Evolutionary conservation across 1,284 basidiomycete genomes (phyloP), one percentile per base, ranked within the genome.

Genomic region (Leucoagaricus sp.): DNA sequence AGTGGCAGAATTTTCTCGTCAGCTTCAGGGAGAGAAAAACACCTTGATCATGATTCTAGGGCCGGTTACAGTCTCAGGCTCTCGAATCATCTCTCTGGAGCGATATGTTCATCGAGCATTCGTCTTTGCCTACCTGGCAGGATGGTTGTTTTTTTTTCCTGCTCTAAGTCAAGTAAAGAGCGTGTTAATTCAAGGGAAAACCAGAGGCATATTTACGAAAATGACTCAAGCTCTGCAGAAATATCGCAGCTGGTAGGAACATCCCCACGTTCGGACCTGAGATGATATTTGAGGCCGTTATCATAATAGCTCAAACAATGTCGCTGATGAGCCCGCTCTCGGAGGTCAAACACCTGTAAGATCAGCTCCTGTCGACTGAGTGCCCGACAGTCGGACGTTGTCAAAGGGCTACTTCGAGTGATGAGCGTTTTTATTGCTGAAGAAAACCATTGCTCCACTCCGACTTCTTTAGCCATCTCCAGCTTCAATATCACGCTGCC

Each of bases 311-410:
- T 23, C n/a, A n/a, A n/a, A n/a, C n/a, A n/a, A 19, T 59, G 7
- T 13, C 45, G 45, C 13, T 10, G 17, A 23, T 54, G 53, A 9
- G 9, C 33, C 23, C 53, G 53, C 10, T 55, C 53, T 25, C 53
- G 44, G 25, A 55, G 53, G 25, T 55, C 53, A 29, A 55, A 21
- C n/a, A 48, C 28, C 19, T 55, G 44, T 23, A 55, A n/a, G n/a
- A 55, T 12, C 7, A 41, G 53, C 7, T 64, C 60, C n/a, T n/a
- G n/a, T 12, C 60, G 25, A 21, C 64, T 65, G n/a, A 67, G 56
- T n/a, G 48, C 23, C 15, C 58, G 53, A 4, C 53, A 56, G 19
- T 68, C 67, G 1, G 6, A 9, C 1, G 33, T 21, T 6, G 26
- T n/a, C 2, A 55, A 25, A 8, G 53, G 53, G 15, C 41, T 25